phyloP scores from a whole-genome alignment of 2,329 filamentous ascomycete genomes.

The Calonectria pseudoreteaudii region DNA sequence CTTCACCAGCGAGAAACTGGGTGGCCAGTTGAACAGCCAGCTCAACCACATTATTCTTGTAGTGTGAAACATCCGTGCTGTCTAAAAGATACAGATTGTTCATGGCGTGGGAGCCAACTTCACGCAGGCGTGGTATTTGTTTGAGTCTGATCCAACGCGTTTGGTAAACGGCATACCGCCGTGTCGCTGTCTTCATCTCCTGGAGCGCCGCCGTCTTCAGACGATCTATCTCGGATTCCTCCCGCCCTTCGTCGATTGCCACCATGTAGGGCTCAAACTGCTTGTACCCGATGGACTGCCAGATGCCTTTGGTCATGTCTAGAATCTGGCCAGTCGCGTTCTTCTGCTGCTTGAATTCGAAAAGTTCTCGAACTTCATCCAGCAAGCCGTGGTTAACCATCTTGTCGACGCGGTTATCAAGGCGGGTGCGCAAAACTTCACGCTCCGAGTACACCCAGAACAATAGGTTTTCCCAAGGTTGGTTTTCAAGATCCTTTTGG shows the following conservation, averaged over 20 bases:
- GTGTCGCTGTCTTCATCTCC: conserved; percentile 83
- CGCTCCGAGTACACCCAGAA: conserved; percentile 89
- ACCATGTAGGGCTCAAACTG: conserved; percentile 82
- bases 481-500: conserved; percentile 35
- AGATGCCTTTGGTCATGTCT: conserved; percentile 86
- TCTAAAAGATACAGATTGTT: conserved; percentile 82
- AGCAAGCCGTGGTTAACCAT: conserved; percentile 76
- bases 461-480: conserved; percentile 70
- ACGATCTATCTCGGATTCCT: conserved; percentile 58
- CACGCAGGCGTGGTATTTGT: conserved; percentile 75
- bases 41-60: conserved; percentile 71
- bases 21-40: conserved; percentile 73
- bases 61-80: conserved; percentile 75
- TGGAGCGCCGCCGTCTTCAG: conserved; percentile 74
- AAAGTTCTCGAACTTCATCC: conserved; percentile 61
- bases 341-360: conserved; percentile 52
- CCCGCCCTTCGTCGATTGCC: conserved; percentile 51
- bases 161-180: conserved; percentile 89
- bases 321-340: conserved; percentile 62
- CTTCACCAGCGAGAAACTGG: conserved; percentile 70
- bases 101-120: conserved; percentile 62
- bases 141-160: conserved; percentile 89
- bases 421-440: conserved; percentile 74
- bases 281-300: conserved; percentile 97
- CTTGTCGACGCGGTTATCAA: conserved; percentile 82